Percentiles rank a stretch among this genome's conserved stretches.
phyloP scores from a whole-genome alignment of 768 basidiomycete genomes.

The Piloderma croceum region DNA sequence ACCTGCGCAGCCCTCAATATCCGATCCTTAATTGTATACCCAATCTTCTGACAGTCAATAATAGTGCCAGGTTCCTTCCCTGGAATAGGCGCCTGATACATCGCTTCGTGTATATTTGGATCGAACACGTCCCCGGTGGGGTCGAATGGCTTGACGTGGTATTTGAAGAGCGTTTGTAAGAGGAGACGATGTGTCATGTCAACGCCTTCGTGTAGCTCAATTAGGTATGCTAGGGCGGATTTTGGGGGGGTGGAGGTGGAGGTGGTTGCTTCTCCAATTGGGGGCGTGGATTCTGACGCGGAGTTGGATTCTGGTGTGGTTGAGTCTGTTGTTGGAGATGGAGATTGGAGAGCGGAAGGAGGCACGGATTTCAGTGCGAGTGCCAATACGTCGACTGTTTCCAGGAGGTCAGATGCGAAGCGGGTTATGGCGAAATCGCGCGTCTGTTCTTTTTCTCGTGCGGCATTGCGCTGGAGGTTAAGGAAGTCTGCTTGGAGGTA shows the following conservation, averaged over 20 bases:
- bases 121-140: slow-evolving; percentile 91
- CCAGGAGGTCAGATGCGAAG: slow-evolving; percentile 86
- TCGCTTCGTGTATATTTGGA: slow-evolving; percentile 91
- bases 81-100: slow-evolving; percentile 90
- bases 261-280: slow-evolving; percentile 16
- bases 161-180: slow-evolving; percentile 84
- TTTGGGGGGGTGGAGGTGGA: slow-evolving; percentile 32
- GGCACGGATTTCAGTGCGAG: slow-evolving; percentile 82
- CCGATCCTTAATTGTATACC: slow-evolving; percentile 92
- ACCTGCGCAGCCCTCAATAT: slow-evolving; percentile 94
- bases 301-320: slow-evolving; percentile 16
- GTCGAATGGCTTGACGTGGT: slow-evolving; percentile 88
- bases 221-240: slow-evolving; percentile 51
- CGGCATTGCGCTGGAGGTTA: slow-evolving; percentile 88
- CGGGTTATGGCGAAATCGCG: slow-evolving; percentile 89
- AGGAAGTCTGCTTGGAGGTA: slow-evolving; percentile 95
- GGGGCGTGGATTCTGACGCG: slow-evolving; percentile 25
- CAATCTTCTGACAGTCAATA: slow-evolving; percentile 84
- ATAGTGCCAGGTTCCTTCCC: slow-evolving; percentile 86
- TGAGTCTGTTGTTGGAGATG: too few species aligned
- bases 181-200: slow-evolving; percentile 88
- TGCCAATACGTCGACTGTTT: slow-evolving; percentile 85
- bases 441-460: slow-evolving; percentile 87
- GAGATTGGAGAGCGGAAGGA: slow-evolving; percentile 33
- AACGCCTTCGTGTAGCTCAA: slow-evolving; percentile 80